Evolutionary conservation across 768 basidiomycete genomes (phyloP), one percentile per base, ranked within the genome.

Genomic region (Leccinum aurantiacum): DNA sequence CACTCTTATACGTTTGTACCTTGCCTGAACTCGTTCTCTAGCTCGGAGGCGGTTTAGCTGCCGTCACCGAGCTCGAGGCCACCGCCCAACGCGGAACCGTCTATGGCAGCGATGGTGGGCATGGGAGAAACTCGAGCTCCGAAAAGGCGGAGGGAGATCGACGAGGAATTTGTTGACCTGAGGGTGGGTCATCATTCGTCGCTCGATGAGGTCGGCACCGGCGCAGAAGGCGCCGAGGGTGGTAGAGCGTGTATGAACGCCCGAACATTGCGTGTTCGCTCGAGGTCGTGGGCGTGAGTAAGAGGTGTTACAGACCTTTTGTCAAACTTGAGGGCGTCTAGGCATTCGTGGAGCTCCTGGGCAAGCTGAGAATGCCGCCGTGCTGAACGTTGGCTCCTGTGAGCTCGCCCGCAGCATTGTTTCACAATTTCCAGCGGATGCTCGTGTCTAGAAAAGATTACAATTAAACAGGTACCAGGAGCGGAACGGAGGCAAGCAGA

Each of bases 21-120:
- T 81, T 59, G 84, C 85, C 6, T 74, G 73, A 66, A 49, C 53
- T 47, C 14, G 27, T 17, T 14, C 3, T n/a, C 22, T 27, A 83
- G 69, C 74, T 86, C 47, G 86, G 86, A 19, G 91, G 90, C 4
- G 91, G 91, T 10, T 68, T 91, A 29, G 85, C 89, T 25, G 91
- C 91, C 1, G 82, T 93, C 3, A 84, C 88, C 82, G 59, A 97
- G 74, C 73, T 98, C 95, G 31, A 95, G 80, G 2, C 95, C 95
- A n/a, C 95, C 95, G 11, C 95, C 95, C 0, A 97, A 80, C 9
- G 95, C 94, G 19, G 91, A 91, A 0, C 95, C 95, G 70, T 96
- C 95, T 44, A 98, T 90, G 5, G 94, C 93, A 37, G 90, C 90
- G 58, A 97, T 90, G 14, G 93, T 95, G 4, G 95, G 95, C 78